Evolutionary conservation across 352 stramenopile genomes (phyloP).

Genomic region (Globisporangium perplexum): DNA sequence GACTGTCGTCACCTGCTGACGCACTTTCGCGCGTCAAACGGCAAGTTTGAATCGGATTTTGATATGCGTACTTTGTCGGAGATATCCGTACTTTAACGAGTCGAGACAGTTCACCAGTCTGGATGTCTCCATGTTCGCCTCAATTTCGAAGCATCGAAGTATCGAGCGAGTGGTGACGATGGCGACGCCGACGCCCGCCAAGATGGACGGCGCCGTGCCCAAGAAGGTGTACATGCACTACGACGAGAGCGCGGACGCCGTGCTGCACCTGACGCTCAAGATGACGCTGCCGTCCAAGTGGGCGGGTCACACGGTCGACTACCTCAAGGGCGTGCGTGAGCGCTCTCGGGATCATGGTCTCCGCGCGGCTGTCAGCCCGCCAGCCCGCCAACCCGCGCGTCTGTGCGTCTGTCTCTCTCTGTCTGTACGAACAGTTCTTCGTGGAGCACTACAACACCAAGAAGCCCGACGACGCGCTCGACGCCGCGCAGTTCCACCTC

Average conservation of each 20-base stretch:
- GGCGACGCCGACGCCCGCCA: slow-evolving; percentile 28
- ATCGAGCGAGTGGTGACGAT: neutral
- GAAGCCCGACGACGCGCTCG: slow-evolving; percentile 63
- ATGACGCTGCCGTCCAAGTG: slow-evolving; percentile 87
- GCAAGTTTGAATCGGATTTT: neutral
- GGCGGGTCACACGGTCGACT: slow-evolving; percentile 73
- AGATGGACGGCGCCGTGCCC: slow-evolving; percentile 70
- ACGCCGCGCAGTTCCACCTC: slow-evolving; percentile 49
- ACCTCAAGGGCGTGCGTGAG: slow-evolving; percentile 65
- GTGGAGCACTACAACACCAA: slow-evolving; percentile 90
- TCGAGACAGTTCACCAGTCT: too few relatives aligned
- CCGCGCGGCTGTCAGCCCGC: too few relatives aligned
- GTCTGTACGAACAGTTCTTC: slow-evolving; percentile 69
- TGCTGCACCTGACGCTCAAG: slow-evolving; percentile 74
- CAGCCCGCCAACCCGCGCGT: too few relatives aligned
- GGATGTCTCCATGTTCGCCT: too few relatives aligned
- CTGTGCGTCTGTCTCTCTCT: neutral
- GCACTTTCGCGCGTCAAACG: neutral
- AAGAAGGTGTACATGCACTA: slow-evolving; percentile 91
- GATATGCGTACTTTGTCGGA: too few relatives aligned
- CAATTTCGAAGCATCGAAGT: too few relatives aligned
- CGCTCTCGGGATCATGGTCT: too few relatives aligned
- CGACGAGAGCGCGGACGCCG: slow-evolving; percentile 55
- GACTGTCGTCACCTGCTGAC: too few relatives aligned
- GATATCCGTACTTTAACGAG: too few relatives aligned